These are phyloP conservation scores for Maudiozyma humilis DNA, from an alignment of 1,139 yeast genomes.

Conservation along the genomic window DNA sequence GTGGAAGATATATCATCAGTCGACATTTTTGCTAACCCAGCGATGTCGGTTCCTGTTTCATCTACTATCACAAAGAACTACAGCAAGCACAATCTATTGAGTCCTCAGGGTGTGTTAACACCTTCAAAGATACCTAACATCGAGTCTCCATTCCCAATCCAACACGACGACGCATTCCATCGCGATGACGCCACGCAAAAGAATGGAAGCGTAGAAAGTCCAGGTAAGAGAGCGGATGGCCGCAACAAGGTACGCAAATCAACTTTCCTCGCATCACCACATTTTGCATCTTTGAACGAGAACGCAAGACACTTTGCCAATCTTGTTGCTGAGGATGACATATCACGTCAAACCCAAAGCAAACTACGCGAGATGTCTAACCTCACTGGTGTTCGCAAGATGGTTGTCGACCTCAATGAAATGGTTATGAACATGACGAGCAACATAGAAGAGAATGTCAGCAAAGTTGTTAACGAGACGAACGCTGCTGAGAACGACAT, in stretches of 20 bases:
- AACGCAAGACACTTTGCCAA: conserved; percentile 6
- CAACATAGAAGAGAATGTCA: conserved; percentile 4
- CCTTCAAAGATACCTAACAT: conserved; percentile 1
- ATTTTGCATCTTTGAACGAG: conserved; percentile 4
- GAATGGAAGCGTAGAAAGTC: background rate
- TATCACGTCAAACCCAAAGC: background rate
- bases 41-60: conserved; percentile 1
- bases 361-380: background rate
- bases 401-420: conserved; percentile 2
- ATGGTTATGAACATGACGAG: conserved; percentile 2
- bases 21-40: conserved; percentile 8
- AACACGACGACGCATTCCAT: background rate
- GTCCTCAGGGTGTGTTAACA: conserved; percentile 1
- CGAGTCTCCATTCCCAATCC: conserved; percentile 2
- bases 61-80: conserved; percentile 7
- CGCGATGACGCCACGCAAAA: background rate
- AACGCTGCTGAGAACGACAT: conserved; percentile 5
- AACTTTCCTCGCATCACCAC: conserved; percentile 3
- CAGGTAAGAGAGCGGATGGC: background rate
- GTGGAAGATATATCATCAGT: conserved; percentile 10
- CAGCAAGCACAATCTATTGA: background rate
- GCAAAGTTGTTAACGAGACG: background rate
- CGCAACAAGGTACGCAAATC: background rate
- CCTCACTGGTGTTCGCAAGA: conserved; percentile 3
- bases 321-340: conserved; percentile 4